phyloP scores from a whole-genome alignment of 2,329 filamentous ascomycete genomes.

The Seiridium cupressi region DNA sequence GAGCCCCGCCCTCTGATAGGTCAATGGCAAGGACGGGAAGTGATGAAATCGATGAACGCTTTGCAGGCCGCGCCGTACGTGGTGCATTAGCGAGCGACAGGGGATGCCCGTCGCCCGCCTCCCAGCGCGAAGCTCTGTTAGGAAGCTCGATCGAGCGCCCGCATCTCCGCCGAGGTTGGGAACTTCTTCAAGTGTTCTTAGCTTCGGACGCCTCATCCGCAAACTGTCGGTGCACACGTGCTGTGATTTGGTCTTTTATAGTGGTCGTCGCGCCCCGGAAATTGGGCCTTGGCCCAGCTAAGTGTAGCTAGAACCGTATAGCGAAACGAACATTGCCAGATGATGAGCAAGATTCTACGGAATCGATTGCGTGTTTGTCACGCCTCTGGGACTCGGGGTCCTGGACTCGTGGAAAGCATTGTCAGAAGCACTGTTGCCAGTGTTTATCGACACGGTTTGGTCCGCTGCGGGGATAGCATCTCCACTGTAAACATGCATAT shows the following conservation, averaged over 20 bases:
- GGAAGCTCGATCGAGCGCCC: constrained; percentile 1
- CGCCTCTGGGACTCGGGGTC: too few relatives aligned
- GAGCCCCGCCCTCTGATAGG: constrained; percentile 21
- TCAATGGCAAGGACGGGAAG: constrained; percentile 13
- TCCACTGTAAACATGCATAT: too few relatives aligned
- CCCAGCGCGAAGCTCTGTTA: constrained; percentile 2
- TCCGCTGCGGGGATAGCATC: too few relatives aligned
- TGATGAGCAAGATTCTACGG: too few relatives aligned
- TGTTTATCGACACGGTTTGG: too few relatives aligned
- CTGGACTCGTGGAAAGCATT: too few relatives aligned
- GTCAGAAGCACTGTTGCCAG: too few relatives aligned
- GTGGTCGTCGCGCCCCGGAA: background rate
- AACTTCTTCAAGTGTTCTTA: background rate
- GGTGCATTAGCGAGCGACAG: background rate
- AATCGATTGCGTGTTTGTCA: too few relatives aligned
- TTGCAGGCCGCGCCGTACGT: background rate
- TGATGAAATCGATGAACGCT: background rate
- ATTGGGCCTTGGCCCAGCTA: background rate
- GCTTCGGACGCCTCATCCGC: background rate
- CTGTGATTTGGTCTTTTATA: background rate
- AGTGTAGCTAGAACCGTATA: background rate
- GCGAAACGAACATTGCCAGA: too few relatives aligned
- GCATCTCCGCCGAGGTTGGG: background rate
- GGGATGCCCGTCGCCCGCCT: background rate
- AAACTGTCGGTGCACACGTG: constrained; percentile 2